These are phyloP conservation scores for Casaregolazyma suthepensis DNA, from an alignment of 1,139 yeast genomes.

Conservation along the genomic window DNA sequence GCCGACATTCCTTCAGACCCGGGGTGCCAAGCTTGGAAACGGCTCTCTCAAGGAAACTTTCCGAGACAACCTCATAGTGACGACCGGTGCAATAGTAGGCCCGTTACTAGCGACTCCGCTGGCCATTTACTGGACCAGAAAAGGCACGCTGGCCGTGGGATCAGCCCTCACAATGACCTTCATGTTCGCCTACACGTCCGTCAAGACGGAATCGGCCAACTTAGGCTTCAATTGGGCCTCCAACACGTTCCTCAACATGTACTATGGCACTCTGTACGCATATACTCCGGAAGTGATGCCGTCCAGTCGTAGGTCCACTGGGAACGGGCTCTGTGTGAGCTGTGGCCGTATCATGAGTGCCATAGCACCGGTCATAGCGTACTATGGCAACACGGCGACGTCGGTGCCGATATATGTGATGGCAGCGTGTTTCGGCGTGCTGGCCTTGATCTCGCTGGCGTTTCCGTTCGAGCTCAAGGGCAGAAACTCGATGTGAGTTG, in stretches of 20 bases:
- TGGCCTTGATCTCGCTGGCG: constrained; percentile 39
- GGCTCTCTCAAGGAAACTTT: constrained; percentile 40
- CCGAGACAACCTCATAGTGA: constrained; percentile 48
- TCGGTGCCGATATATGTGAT: constrained; percentile 52
- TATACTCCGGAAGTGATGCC: constrained; percentile 58
- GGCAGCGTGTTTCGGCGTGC: constrained; percentile 46
- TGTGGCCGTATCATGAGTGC: constrained; percentile 44
- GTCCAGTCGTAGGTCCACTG: constrained; percentile 25
- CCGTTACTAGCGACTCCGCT: constrained; percentile 48
- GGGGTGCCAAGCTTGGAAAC: constrained; percentile 41
- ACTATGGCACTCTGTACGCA: constrained; percentile 52
- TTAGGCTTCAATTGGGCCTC: constrained; percentile 50
- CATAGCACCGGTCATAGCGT: constrained; percentile 49
- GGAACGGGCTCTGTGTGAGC: constrained; percentile 46
- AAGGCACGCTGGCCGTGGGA: constrained; percentile 53
- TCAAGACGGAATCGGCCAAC: constrained; percentile 44
- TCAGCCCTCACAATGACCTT: constrained; percentile 51
- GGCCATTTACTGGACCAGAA: constrained; percentile 46
- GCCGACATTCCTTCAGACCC: constrained; percentile 42
- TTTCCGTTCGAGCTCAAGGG: constrained; percentile 42
- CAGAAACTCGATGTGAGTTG: constrained; percentile 16
- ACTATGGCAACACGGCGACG: constrained; percentile 40
- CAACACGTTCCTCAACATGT: constrained; percentile 45
- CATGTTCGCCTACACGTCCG: constrained; percentile 54
- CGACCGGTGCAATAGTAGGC: constrained; percentile 49